These are phyloP conservation scores for Helianthus tuberosus DNA, from an alignment of 129 eudicot species.

Conservation along the genomic window DNA sequence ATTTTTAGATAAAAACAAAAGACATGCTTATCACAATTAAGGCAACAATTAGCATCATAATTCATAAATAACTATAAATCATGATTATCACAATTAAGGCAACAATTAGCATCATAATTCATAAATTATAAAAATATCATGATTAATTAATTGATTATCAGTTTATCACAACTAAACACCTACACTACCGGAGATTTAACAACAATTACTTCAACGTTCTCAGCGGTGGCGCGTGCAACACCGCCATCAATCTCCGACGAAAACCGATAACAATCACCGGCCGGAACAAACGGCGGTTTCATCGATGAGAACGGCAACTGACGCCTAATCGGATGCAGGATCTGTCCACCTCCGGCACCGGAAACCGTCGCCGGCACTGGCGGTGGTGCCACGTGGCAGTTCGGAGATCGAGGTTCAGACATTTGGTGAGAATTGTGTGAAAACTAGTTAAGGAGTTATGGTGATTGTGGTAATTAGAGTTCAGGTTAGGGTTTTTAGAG, in stretches of 20 bases:
- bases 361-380: slow-evolving; percentile 34
- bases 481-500: slow-evolving; percentile 35
- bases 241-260: slow-evolving; percentile 37
- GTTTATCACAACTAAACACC: not conserved
- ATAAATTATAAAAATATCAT: too few relatives aligned
- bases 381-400: slow-evolving; percentile 50
- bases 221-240: slow-evolving; percentile 41
- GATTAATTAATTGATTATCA: too few relatives aligned
- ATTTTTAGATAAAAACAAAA: not conserved
- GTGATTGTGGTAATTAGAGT: slow-evolving; percentile 5
- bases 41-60: too few relatives aligned
- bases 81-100: too few relatives aligned
- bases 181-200: slow-evolving; percentile 77
- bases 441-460: not conserved
- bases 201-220: slow-evolving; percentile 54
- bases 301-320: slow-evolving; percentile 68
- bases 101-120: too few relatives aligned
- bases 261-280: slow-evolving; percentile 76
- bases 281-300: slow-evolving; percentile 67
- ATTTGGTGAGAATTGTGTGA: not conserved
- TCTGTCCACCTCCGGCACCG: slow-evolving; percentile 53
- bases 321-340: slow-evolving; percentile 55
- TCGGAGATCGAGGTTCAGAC: slow-evolving; percentile 50
- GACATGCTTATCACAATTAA: too few relatives aligned
- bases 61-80: too few relatives aligned